Base-by-base conservation (phyloP, 2,329 filamentous ascomycete species). In the Mycosphaerella sp. region DNA sequence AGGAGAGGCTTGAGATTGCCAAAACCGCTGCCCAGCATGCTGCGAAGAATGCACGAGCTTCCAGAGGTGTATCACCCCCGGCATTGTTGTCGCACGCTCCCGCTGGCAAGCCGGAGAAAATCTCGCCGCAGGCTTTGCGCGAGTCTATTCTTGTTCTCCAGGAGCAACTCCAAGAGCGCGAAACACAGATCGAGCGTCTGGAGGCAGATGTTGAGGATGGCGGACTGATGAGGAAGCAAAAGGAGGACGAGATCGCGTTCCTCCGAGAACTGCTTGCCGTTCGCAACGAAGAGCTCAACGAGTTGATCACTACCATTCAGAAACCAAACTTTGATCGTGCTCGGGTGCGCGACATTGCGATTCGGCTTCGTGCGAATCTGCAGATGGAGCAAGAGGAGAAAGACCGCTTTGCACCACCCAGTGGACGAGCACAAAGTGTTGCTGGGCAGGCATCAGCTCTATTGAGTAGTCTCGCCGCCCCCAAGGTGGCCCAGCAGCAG, bases 301-400 rank as follows among this genome's bases (percentile, higher is more conserved):
- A 98, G 66, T 88, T 98, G 54, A 91, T 97, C 66, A 79, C 79
- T 44, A 84, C 86, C 5, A 77, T 97, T 25, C 84, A 85, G 2
- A 78, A 83, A 56, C 84, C 89, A 4, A 62, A 59, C 17, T 93
- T 87, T 66, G 85, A 97, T 68, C 81, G 82, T 51, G 82, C 89
- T 56, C 79, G 80, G 5, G 86, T 96, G 57, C 87, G 87, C 62
- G 90, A 97, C 66, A 89, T 90, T 5, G 87, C 89, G 32, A 97
- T 97, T 61, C 85, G 93, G 47, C 83, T 98, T 54, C 88, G 89
- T 67, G 88, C 93, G 12, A 96, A 95, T 64, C 76, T 98, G 32
- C 89, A 97, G 67, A 98, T 98, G 93, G 91, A 98, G 69, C 87
- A 94, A 66, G 89, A 95, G 67, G 90, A 96, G 71, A 87, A 89